Evolutionary conservation across 495 filamentous ascomycete species (phyloP).

Genomic region (Rhizodiscina lignyota): DNA sequence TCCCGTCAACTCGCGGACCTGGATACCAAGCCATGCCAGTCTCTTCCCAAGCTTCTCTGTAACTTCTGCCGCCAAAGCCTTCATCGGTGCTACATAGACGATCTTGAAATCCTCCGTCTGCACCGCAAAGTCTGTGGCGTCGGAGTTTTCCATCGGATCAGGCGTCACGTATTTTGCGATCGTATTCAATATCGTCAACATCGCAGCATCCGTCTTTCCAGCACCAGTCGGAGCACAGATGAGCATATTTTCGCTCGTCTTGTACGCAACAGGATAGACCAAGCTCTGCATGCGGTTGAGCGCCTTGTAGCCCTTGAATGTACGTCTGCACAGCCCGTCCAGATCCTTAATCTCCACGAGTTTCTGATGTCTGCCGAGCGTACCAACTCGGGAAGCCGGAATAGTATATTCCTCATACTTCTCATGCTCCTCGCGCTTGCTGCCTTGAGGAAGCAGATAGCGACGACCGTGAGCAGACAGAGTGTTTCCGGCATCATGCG

Average conservation of each 20-base stretch:
- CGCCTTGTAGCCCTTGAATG: constrained; percentile 84
- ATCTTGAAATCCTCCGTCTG: constrained; percentile 87
- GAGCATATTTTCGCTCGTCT: constrained; percentile 93
- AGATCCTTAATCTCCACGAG: constrained; percentile 63
- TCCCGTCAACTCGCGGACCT: constrained; percentile 81
- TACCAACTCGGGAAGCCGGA: constrained; percentile 67
- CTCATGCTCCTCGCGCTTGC: constrained; percentile 16
- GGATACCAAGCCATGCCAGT: constrained; percentile 81
- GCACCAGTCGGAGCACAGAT: constrained; percentile 97
- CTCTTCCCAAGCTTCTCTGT: constrained; percentile 89
- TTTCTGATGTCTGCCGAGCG: constrained; percentile 48
- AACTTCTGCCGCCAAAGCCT: constrained; percentile 89
- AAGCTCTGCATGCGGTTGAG: constrained; percentile 97
- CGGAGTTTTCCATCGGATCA: constrained; percentile 55
- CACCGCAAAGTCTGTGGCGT: constrained; percentile 59
- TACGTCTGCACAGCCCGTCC: constrained; percentile 79
- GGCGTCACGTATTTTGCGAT: constrained; percentile 72
- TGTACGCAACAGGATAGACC: constrained; percentile 89
- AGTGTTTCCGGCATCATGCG: constrained; percentile 66
- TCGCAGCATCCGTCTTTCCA: constrained; percentile 96
- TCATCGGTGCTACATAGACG: constrained; percentile 96
- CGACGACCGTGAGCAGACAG: constrained; percentile 57
- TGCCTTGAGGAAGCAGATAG: constrained; percentile 34
- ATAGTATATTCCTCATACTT: constrained; percentile 82
- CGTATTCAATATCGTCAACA: constrained; percentile 83